phyloP scores from a whole-genome alignment of 164 flowering plant genomes.

The Akebia trifoliata region DNA sequence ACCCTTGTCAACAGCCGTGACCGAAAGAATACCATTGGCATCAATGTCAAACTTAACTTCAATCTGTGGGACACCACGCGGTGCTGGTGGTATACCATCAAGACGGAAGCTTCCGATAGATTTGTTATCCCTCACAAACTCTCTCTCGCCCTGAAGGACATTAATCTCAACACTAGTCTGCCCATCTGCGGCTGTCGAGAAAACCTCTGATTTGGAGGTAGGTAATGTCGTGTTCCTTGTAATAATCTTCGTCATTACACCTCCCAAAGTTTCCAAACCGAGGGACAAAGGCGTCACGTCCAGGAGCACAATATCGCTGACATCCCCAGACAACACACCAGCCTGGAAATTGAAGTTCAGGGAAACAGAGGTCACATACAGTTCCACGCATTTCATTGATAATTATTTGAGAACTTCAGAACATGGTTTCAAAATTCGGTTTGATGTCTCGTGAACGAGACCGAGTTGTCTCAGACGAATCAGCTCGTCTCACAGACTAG shows the following conservation, averaged over 20 bases:
- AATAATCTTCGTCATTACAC: slow-evolving; percentile 74
- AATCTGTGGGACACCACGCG: slow-evolving; percentile 52
- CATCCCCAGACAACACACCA: slow-evolving; percentile 66
- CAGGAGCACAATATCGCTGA: slow-evolving; percentile 65
- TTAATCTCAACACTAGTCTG: slow-evolving; percentile 74
- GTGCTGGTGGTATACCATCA: slow-evolving; percentile 76
- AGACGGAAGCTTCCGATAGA: slow-evolving; percentile 74
- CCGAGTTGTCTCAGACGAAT: too few relatives aligned
- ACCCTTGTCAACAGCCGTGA: slow-evolving; percentile 42
- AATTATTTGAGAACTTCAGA: too few relatives aligned
- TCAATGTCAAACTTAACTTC: slow-evolving; percentile 43
- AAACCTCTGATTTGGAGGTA: slow-evolving; percentile 66
- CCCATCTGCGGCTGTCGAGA: slow-evolving; percentile 72
- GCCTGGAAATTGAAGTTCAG: too few relatives aligned
- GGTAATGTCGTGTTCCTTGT: slow-evolving; percentile 62
- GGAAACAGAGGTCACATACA: too few relatives aligned
- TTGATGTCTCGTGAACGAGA: too few relatives aligned
- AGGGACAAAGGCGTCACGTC: slow-evolving; percentile 59
- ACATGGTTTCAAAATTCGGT: too few relatives aligned
- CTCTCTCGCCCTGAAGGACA: slow-evolving; percentile 75
- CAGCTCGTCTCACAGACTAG: too few relatives aligned
- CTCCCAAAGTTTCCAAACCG: slow-evolving; percentile 65
- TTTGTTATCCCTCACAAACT: slow-evolving; percentile 70
- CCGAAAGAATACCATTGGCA: slow-evolving; percentile 44
- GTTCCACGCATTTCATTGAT: too few relatives aligned